phyloP scores from a whole-genome alignment of 2,329 filamentous ascomycete genomes.

The Paraphoma sp. region DNA sequence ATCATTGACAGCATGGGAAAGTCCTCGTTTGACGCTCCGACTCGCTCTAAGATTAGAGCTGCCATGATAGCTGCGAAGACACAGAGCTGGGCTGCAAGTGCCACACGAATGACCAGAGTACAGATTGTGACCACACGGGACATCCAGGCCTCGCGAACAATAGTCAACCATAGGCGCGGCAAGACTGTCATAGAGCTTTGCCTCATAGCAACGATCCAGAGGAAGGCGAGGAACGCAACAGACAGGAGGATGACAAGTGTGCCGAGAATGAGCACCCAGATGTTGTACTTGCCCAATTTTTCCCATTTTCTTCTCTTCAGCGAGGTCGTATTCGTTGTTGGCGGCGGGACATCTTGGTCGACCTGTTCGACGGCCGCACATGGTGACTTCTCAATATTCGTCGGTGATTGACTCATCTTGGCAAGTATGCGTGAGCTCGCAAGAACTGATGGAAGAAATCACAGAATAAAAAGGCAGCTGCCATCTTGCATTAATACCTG shows the following conservation, averaged over 20 bases:
- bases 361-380: background rate
- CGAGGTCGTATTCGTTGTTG: background rate
- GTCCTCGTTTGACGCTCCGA: background rate
- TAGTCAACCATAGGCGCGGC: background rate
- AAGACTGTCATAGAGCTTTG: no score
- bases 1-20: conserved; percentile 1
- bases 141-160: background rate
- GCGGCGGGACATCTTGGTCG: background rate
- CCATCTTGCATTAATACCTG: background rate
- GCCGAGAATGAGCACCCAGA: background rate
- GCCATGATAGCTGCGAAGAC: conserved; percentile 3
- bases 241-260: background rate
- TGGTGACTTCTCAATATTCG: background rate
- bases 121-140: background rate
- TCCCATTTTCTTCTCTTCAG: background rate
- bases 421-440: background rate
- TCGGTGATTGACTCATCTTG: background rate
- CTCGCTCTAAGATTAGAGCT: background rate
- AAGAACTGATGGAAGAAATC: background rate
- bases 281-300: conserved; percentile 1
- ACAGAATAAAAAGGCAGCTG: background rate
- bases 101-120: background rate
- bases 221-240: background rate
- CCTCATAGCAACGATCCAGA: background rate
- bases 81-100: background rate